Evolutionary conservation across 192 early-diverging fungal genomes (phyloP).

Genomic region (Coemansia sp.): DNA sequence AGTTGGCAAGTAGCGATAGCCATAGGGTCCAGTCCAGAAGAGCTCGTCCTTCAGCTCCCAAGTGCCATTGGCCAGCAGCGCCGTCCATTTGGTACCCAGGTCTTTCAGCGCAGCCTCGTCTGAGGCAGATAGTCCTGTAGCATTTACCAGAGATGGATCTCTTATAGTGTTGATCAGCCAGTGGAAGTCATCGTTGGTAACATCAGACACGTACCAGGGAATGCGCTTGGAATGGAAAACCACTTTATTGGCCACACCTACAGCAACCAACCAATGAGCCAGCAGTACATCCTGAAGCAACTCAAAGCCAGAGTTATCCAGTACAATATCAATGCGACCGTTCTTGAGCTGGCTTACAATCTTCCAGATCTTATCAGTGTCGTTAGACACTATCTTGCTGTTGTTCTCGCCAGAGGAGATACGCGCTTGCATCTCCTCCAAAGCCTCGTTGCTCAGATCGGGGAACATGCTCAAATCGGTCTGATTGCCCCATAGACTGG

Average conservation of each 20-base stretch:
- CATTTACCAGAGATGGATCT: slow-evolving; percentile 20
- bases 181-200: slow-evolving; percentile 78
- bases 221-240: slow-evolving; percentile 84
- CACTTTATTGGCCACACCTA: slow-evolving; percentile 62
- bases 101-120: slow-evolving; percentile 52
- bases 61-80: slow-evolving; percentile 59
- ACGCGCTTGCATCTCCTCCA: slow-evolving; percentile 67
- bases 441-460: slow-evolving; percentile 63
- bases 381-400: slow-evolving; percentile 68
- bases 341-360: slow-evolving; percentile 55
- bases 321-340: slow-evolving; percentile 75
- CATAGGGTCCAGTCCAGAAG: slow-evolving; percentile 86
- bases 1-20: slow-evolving; percentile 76
- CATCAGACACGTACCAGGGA: slow-evolving; percentile 98
- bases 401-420: slow-evolving; percentile 48
- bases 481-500: slow-evolving; percentile 90
- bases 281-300: slow-evolving; percentile 84
- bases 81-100: slow-evolving; percentile 65
- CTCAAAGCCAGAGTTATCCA: slow-evolving; percentile 96
- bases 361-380: slow-evolving; percentile 65
- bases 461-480: slow-evolving; percentile 79
- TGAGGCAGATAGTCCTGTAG: slow-evolving; percentile 13
- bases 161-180: slow-evolving; percentile 53
- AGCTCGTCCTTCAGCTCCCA: slow-evolving; percentile 70
- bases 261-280: slow-evolving; percentile 77